Percentiles rank a stretch among this genome's conserved stretches.
These are phyloP conservation scores for Nakaseomyces kungkrabaensis DNA, from an alignment of 1,139 yeast genomes.

Conservation along the genomic window DNA sequence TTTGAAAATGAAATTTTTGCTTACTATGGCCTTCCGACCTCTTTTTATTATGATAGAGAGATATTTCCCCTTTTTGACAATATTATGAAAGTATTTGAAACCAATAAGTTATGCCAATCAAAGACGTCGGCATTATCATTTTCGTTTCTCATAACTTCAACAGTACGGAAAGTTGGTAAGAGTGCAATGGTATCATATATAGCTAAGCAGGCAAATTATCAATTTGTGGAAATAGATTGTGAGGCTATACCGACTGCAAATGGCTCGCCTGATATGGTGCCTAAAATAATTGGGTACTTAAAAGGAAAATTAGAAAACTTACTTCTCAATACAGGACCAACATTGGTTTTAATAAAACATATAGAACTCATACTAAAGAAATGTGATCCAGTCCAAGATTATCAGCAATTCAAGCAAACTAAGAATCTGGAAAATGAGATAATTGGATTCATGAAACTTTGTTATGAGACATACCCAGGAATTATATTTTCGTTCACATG, in stretches of 20 bases:
- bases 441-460: slow-evolving; percentile 48
- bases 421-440: slow-evolving; percentile 52
- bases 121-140: background rate
- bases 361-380: slow-evolving; percentile 64
- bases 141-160: background rate
- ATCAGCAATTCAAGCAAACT: slow-evolving; percentile 30
- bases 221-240: slow-evolving; percentile 63
- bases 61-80: slow-evolving; percentile 44
- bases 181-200: slow-evolving; percentile 48
- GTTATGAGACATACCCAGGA: slow-evolving; percentile 33
- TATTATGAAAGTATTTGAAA: slow-evolving; percentile 39
- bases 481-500: slow-evolving; percentile 60
- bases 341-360: slow-evolving; percentile 55
- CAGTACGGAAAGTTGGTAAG: slow-evolving; percentile 62
- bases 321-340: slow-evolving; percentile 31
- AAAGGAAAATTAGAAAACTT: slow-evolving; percentile 66
- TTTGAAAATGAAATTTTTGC: slow-evolving; percentile 37
- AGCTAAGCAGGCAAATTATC: slow-evolving; percentile 53
- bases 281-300: slow-evolving; percentile 69
- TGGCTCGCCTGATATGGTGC: slow-evolving; percentile 60
- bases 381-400: slow-evolving; percentile 48
- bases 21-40: slow-evolving; percentile 35
- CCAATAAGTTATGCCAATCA: background rate
- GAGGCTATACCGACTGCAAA: slow-evolving; percentile 38
- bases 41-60: slow-evolving; percentile 29